Base-by-base conservation (phyloP, 768 basidiomycete species). In the Trametes maxima region DNA sequence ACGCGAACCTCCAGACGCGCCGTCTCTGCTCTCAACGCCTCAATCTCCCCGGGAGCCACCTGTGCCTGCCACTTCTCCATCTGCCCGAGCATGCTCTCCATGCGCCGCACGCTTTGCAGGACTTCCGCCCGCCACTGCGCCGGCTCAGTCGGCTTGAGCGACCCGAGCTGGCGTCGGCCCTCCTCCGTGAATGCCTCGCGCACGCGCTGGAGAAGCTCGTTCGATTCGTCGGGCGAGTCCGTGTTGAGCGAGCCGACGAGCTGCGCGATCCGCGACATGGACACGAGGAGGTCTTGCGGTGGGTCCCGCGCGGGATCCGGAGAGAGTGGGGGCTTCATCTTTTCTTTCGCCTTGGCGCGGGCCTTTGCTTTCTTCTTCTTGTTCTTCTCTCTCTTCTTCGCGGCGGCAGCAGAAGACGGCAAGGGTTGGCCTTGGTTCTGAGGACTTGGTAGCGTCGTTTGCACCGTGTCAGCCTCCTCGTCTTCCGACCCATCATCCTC, bases 71-170 rank as follows among this genome's bases (percentile, higher is more conserved):
- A 55, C 42, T 51, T 54, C 53, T 59, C 57, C 57, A 64, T 64
- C 42, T 49, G 57, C 4, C 57, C 54, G 13, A 64, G 62, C 57
- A 64, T 59, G 43, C 48, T 50, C 53, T 64, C 62, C 62, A 64
- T 55, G 40, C 62, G 57, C 2, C 62, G 39, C 35, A 64, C 53
- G 53, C 62, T 64, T 54, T 59, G 62, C 36, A 64, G 48, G 22
- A 64, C 57, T 6, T 64, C 62, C n/a, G 62, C 62, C 8, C 57
- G 57, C 62, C 62, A 64, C 58, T 55, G 53, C 39, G 47, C 48
- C 1, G 57, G 57, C 12, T 54, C 16, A 17, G 45, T 21, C 0
- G 54, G 21, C 22, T 33, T n/a, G 24, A 33, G 47, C 25, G 57
- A 44, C 11, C 48, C 57, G 28, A 51, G 48, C 48, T 58, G 48